Base-by-base conservation (phyloP, 1,284 basidiomycete genomes). In the Cryptococcus sp. region DNA sequence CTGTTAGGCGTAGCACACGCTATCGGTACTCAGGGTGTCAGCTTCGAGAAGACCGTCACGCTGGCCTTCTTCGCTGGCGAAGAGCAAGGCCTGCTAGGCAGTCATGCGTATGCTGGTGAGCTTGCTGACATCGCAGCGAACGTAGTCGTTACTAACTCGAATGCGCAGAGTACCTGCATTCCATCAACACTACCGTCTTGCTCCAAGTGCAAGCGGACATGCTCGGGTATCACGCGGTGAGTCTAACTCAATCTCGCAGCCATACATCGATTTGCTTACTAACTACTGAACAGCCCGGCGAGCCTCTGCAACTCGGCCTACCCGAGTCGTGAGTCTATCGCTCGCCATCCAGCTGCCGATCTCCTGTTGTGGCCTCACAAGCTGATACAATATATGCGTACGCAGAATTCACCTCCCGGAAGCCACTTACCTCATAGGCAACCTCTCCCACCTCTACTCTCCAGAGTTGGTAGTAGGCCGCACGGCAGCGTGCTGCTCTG, bases 141-240 rank as follows among this genome's bases (percentile, higher is more conserved):
- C 40, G 31, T 16, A 31, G 17, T 31, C 17, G 16, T 51, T 35
- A 35, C 8, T 35, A 13, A 51, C 27, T 15, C 22, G 38, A 52
- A 27, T 57, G 35, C 35, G 27, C 51, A 75, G 70, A 70, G 46
- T 61, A 62, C 50, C 56, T 69, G 15, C 57, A 70, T 54, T 77
- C 78, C 45, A 75, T 77, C 23, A 80, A 84, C 60, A 86, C 85
- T 19, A 88, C 90, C 64, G 80, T 93, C 48, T 85, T 87, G 3
- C 75, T 93, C 42, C 89, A 93, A 84, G 82, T 93, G 56, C 91
- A 93, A 75, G 89, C 89, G 0, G 91, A 94, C 70, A 93, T 93
- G 91, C 82, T 90, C 48, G 91, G 84, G 0, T 93, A 91, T 73
- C 89, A 85, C 58, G 76, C 66, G 31, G 71, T 75, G 45, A 62